These are phyloP conservation scores for Rosa multiflora DNA, from an alignment of 306 rosid genomes.

Conservation along the genomic window DNA sequence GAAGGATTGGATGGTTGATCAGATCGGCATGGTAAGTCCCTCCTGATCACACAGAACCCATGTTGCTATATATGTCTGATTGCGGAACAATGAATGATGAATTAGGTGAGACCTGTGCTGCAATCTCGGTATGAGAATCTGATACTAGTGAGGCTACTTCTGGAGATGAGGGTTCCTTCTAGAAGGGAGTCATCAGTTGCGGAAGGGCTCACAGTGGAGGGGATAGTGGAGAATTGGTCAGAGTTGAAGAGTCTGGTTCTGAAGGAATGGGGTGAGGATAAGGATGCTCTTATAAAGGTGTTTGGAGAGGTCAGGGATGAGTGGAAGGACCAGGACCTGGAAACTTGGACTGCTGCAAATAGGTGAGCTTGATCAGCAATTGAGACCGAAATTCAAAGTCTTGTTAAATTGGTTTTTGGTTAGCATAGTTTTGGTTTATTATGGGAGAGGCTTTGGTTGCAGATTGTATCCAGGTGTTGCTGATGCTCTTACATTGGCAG, in stretches of 20 bases:
- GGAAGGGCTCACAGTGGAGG: slow-evolving; percentile 65
- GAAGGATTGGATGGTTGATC: slow-evolving; percentile 74
- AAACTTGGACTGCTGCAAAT: slow-evolving; percentile 81
- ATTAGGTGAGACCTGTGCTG: slow-evolving; percentile 87
- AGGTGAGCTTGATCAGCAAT: slow-evolving; percentile 23
- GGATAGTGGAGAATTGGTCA: slow-evolving; percentile 76
- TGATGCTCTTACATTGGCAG: slow-evolving; percentile 72
- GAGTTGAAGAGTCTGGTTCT: slow-evolving; percentile 63
- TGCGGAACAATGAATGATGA: background rate
- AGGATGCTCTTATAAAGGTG: slow-evolving; percentile 42
- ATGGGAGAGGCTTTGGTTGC: slow-evolving; percentile 12
- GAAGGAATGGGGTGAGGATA: slow-evolving; percentile 77
- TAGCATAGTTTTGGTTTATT: background rate
- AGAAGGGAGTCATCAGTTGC: slow-evolving; percentile 74
- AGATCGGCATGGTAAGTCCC: slow-evolving; percentile 62
- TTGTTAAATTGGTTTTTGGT: background rate
- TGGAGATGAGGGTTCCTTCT: slow-evolving; percentile 64
- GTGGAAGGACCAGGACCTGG: slow-evolving; percentile 72
- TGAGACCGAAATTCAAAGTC: slow-evolving; percentile 11
- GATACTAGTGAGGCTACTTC: slow-evolving; percentile 81
- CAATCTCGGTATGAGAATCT: slow-evolving; percentile 88
- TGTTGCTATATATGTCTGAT: background rate
- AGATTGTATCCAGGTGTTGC: slow-evolving; percentile 79
- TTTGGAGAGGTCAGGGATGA: slow-evolving; percentile 61
- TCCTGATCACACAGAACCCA: slow-evolving; percentile 6